Base-by-base conservation (phyloP, 1,139 yeast species). In the Sugiyamaella novakii region DNA sequence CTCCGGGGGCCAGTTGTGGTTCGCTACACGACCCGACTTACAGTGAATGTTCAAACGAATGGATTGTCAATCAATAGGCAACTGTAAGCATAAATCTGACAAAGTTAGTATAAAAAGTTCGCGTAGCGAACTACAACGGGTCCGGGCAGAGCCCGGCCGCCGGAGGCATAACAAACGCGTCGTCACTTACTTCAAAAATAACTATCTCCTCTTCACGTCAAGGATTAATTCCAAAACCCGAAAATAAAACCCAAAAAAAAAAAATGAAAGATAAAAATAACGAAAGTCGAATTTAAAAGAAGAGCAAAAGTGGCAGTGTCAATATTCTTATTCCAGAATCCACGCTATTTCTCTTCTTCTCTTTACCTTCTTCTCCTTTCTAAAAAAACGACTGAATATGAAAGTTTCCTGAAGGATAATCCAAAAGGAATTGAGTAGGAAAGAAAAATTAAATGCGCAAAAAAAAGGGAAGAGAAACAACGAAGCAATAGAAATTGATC, bases 1-100 rank as follows among this genome's bases (percentile, higher is more conserved):
- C 39, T 42, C 46, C 46, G 46, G 46, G 31, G 39, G 46, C 46
- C 28, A 31, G 42, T 37, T 8, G 44, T 30, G 37, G 30, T 11
- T 42, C 33, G 38, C 27, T 19, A 15, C 25, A 24, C 38, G 38
- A 34, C 12, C 15, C 25, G 17, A 34, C 38, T 34, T 34, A 34
- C 38, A 34, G 17, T 34, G 14, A 34, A 19, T 10, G 38, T 22
- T 18, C 38, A 34, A 34, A 34, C 17, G 38, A 34, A 34, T 22
- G 38, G n/a, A 34, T 7, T 22, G 25, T 34, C 38, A 19, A 34
- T 34, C 38, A 34, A 31, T 14, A 17, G 5, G n/a, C n/a, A 31
- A 8, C 35, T 15, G 35, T 17, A 17, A 31, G 21, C 35, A 31
- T 31, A 31, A 15, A 31, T 7, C 7, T n/a, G n/a, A n/a, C n/a